Conservation (phyloP, 225 moss, liverwort and hornwort species). For the Marchantia paleacea region DNA sequence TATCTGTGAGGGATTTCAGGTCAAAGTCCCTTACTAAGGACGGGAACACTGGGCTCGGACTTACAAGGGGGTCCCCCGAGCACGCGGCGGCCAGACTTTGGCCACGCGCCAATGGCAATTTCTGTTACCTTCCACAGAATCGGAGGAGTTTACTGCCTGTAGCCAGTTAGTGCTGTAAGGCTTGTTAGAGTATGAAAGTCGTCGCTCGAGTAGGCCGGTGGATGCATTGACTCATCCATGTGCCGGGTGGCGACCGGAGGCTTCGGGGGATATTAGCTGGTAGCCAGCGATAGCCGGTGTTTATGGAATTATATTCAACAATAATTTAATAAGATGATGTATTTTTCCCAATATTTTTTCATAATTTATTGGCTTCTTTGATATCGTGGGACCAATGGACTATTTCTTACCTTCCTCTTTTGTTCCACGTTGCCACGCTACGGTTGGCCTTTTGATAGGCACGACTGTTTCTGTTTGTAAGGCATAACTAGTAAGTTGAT, state of each 20-base stretch:
- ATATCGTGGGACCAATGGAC: too few relatives aligned
- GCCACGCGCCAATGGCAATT: not conserved
- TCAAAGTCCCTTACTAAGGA: not conserved
- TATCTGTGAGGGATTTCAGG: not conserved
- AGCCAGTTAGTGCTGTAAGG: not conserved
- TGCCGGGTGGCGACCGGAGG: not conserved
- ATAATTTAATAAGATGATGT: too few relatives aligned
- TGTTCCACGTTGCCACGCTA: too few relatives aligned
- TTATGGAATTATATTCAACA: not conserved
- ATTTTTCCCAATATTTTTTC: too few relatives aligned
- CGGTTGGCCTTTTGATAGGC: too few relatives aligned
- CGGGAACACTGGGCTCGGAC: not conserved
- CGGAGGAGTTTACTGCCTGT: not conserved
- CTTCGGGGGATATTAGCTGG: not conserved
- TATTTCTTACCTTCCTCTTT: too few relatives aligned
- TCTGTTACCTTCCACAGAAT: not conserved
- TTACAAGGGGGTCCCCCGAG: too few relatives aligned
- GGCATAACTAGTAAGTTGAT: too few relatives aligned
- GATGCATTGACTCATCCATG: not conserved
- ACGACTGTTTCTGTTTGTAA: too few relatives aligned
- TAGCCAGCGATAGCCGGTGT: not conserved
- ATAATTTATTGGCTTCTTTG: too few relatives aligned
- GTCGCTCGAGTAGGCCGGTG: not conserved
- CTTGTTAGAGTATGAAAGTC: not conserved
- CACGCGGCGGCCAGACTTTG: conserved; percentile 11